Base-by-base conservation (phyloP, 495 filamentous ascomycete species). In the Immersiella caudata region DNA sequence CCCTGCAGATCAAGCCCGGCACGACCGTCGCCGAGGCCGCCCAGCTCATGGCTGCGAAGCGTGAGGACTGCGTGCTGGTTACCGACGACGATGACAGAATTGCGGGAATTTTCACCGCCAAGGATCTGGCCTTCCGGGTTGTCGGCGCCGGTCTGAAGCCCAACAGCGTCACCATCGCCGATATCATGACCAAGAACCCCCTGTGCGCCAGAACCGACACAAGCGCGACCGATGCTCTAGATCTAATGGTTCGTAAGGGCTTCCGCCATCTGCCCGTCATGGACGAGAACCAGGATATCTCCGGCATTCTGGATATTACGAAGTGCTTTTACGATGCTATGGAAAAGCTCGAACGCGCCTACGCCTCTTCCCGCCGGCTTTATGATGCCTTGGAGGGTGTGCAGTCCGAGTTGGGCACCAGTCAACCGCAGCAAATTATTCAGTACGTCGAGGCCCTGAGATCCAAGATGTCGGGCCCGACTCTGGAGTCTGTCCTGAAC, bases 261-360 rank as follows among this genome's bases (percentile, higher is more conserved):
- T 99, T 99, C 83, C 87, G 95, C 72, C 95, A 99, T 86, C 79
- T 99, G 68, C 95, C 95, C 2, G 95, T 99, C 54, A 99, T 99
- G 95, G 95, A 99, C 78, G 95, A 99, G 84, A 97, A 98, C 79
- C 94, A 98, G 76, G 93, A 99, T 75, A 99, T 99, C 65, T 97
- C 94, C 20, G 95, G 95, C 80, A 93, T 99, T 68, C 84, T 99
- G 55, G 95, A 99, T 83, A 99, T 99, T 74, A 99, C 95, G 27
- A 99, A 98, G 80, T 99, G 95, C 81, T 99, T 99, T 80, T 99
- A 99, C 78, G 95, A 99, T 82, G 95, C 95, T 51, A 99, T 99
- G 95, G 95, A 99, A 83, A 99, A 99, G 80, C 79, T 99, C 66
- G 95, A 99, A 79, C 89, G 95, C 57, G 96, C 95, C 21, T 99